Evolutionary conservation across 2,329 filamentous ascomycete species (phyloP).

Genomic region (Penicillium aurantiogriseum): DNA sequence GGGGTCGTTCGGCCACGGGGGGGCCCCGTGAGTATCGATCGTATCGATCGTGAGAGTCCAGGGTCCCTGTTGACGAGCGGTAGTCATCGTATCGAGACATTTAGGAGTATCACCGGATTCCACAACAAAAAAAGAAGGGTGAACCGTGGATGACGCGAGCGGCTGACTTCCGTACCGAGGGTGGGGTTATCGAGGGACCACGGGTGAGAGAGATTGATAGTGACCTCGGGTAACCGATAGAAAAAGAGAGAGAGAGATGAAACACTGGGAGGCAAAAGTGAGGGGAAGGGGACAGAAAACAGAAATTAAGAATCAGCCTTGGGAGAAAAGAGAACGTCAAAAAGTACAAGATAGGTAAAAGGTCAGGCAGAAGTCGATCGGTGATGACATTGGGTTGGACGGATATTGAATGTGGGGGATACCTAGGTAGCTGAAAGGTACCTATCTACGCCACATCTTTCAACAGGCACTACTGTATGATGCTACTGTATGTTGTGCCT

Average conservation of each 20-base stretch:
- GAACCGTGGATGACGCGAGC: constrained; percentile 40
- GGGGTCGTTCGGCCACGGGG: constrained; percentile 36
- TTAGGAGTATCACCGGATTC: constrained; percentile 5
- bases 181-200: constrained; percentile 19
- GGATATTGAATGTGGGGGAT: not conserved
- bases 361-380: constrained; percentile 21
- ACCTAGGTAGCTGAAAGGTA: too few relatives aligned
- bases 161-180: constrained; percentile 36
- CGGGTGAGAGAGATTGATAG: constrained; percentile 4
- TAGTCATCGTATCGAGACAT: constrained; percentile 43
- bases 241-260: not conserved
- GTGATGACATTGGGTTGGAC: constrained; percentile 18
- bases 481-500: constrained; percentile 1
- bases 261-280: not conserved
- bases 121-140: not conserved
- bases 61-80: constrained; percentile 34
- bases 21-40: constrained; percentile 41
- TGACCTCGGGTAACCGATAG: not conserved
- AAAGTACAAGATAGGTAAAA: not conserved
- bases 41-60: constrained; percentile 44
- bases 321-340: not conserved
- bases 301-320: constrained; percentile 16
- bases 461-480: constrained; percentile 1
- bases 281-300: not conserved
- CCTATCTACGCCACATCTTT: constrained; percentile 2